A percentile compares a stretch with the other conserved stretches of the same genome.
Conservation (phyloP, 495 filamentous ascomycete genomes). For the Tuber umbilicatum region DNA sequence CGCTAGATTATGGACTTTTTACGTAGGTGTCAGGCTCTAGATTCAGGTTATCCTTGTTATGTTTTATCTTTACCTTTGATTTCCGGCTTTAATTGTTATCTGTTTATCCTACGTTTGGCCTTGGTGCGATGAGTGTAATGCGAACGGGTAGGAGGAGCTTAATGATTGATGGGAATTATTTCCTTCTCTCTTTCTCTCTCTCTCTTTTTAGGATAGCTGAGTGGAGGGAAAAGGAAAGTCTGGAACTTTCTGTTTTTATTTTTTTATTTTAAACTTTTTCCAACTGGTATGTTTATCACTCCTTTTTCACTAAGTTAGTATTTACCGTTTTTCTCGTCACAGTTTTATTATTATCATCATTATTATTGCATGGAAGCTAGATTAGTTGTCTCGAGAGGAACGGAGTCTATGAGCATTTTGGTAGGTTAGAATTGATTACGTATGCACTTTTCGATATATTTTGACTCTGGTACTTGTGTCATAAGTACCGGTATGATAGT, state of each 20-base stretch:
- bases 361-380: not conserved
- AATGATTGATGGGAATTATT: not conserved
- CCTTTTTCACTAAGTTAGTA: not conserved
- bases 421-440: not conserved
- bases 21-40: conserved; percentile 7
- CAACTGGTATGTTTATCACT: not conserved
- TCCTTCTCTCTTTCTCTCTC: not conserved
- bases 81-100: not conserved
- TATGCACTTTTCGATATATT: not conserved
- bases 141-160: not conserved
- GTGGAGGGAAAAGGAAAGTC: not conserved
- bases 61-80: not conserved
- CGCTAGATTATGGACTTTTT: conserved; percentile 28
- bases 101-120: not conserved
- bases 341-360: not conserved
- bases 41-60: not conserved
- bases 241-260: not conserved
- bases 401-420: not conserved
- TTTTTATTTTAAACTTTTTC: not conserved
- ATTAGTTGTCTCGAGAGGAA: not conserved
- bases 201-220: not conserved
- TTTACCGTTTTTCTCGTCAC: not conserved
- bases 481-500: too few relatives aligned
- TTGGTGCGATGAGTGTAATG: not conserved
- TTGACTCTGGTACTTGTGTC: too few relatives aligned